Evolutionary conservation across 2,329 filamentous ascomycete species (phyloP), one percentile per base, ranked within the genome.

Genomic region (Diplodia intermedia): DNA sequence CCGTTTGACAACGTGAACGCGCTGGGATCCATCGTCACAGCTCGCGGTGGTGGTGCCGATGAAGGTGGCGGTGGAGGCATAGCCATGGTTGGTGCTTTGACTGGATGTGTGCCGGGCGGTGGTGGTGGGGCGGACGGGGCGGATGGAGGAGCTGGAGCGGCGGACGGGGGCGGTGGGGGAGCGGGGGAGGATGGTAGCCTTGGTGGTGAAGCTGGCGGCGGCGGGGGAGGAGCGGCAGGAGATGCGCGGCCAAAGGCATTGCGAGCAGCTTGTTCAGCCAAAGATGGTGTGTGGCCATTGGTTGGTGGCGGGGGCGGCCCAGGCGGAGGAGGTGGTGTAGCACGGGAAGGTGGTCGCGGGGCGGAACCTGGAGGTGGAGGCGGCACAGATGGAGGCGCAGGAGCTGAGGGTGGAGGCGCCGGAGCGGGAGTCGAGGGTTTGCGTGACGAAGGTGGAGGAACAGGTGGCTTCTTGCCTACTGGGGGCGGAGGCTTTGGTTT

Each of bases 401-500:
- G 79, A 68, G 82, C 79, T 57, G 80, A 81, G 74, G 79, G 73
- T 68, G 79, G 75, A 66, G 76, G 71, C 18, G 78, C 76, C 1
- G 81, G 79, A n/a, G 80, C 77, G 57, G 81, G 78, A 26, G 82
- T 81, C 56, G 86, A 87, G 9, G 86, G 85, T 74, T 89, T 90
- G 71, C 88, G 82, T 50, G 82, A 82, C 26, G 82, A 76, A 11
- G 85, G 82, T 53, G 87, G 86, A 53, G 86, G 86, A 23, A 87
- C 85, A 5, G 86, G 86, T 50, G 85, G 83, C 73, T 93, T 93
- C 83, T 93, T 93, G 69, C 90, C 91, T 73, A 92, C 85, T 6
- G 90, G 90, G 14, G 91, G 91, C 36, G 93, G 93, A 43, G 92
- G 92, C 67, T 83, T 84, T 9, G 89, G 90, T 72, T 86, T 86